Evolutionary conservation across 2,329 filamentous ascomycete genomes (phyloP).

Genomic region (Talaromyces sp.): DNA sequence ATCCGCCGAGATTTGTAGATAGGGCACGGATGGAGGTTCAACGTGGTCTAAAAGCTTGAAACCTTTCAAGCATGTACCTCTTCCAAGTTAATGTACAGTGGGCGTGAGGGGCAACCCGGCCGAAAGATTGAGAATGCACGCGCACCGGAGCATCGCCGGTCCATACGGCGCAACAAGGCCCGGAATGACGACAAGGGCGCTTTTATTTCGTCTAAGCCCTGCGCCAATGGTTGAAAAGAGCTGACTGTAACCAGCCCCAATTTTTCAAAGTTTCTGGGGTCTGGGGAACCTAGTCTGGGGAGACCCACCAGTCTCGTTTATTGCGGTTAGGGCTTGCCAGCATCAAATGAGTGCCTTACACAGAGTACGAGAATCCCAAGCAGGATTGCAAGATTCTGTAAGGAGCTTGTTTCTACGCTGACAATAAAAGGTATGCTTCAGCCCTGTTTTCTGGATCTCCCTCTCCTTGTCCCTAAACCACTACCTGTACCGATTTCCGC

Average conservation of each 20-base stretch:
- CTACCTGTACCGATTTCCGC: background rate
- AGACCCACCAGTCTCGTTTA: background rate
- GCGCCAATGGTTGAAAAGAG: background rate
- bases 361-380: background rate
- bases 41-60: background rate
- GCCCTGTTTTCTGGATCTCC: background rate
- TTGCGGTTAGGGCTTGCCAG: background rate
- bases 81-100: background rate
- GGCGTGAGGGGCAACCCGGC: background rate
- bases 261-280: background rate
- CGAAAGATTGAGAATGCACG: background rate
- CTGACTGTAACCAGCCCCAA: background rate
- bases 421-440: background rate
- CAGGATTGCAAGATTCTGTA: background rate
- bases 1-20: background rate
- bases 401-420: background rate
- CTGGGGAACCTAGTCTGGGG: slow-evolving; percentile 15
- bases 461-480: background rate
- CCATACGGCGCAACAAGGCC: background rate
- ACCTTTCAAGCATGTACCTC: background rate
- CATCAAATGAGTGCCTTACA: background rate
- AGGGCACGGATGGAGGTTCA: background rate
- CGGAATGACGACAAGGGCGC: background rate
- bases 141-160: background rate
- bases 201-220: background rate